These are phyloP conservation scores for Rhinocladiella similis DNA, from an alignment of 2,329 filamentous ascomycete species.

Conservation along the genomic window DNA sequence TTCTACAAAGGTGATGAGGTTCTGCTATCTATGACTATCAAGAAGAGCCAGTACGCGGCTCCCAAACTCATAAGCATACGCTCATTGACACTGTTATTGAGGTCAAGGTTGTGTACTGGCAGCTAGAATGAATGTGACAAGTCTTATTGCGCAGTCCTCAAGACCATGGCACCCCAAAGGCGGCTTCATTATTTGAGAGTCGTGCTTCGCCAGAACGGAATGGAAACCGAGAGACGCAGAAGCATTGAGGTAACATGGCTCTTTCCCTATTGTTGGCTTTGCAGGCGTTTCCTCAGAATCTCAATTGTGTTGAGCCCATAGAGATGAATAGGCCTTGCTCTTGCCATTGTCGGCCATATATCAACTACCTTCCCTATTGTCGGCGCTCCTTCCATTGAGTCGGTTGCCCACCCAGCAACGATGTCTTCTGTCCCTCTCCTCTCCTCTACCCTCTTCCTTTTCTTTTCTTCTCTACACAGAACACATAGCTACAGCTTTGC, in stretches of 20 bases:
- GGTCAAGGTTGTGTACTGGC: too few relatives aligned
- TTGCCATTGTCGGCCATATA: conserved; percentile 8
- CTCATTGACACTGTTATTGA: too few relatives aligned
- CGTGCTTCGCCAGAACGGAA: too few relatives aligned
- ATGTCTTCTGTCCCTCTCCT: conserved; percentile 7
- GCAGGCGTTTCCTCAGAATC: neutral
- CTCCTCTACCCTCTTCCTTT: conserved; percentile 12
- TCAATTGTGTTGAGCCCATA: neutral
- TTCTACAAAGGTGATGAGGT: too few relatives aligned
- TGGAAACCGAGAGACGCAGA: too few relatives aligned
- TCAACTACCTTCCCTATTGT: conserved; percentile 1
- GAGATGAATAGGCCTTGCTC: conserved; percentile 3
- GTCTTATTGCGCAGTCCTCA: too few relatives aligned
- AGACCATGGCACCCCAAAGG: too few relatives aligned
- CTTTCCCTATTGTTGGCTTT: conserved; percentile 3
- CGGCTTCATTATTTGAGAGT: too few relatives aligned
- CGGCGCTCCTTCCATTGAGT: conserved; percentile 13
- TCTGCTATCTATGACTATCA: too few relatives aligned
- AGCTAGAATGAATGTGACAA: too few relatives aligned
- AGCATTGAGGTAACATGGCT: neutral
- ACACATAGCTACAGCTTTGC: conserved; percentile 29
- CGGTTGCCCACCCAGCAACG: neutral
- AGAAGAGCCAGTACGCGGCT: too few relatives aligned
- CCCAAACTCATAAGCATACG: too few relatives aligned
- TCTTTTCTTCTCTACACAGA: conserved; percentile 18